Conservation (phyloP, 495 filamentous ascomycete genomes). For the Penicillium malachiteum region DNA sequence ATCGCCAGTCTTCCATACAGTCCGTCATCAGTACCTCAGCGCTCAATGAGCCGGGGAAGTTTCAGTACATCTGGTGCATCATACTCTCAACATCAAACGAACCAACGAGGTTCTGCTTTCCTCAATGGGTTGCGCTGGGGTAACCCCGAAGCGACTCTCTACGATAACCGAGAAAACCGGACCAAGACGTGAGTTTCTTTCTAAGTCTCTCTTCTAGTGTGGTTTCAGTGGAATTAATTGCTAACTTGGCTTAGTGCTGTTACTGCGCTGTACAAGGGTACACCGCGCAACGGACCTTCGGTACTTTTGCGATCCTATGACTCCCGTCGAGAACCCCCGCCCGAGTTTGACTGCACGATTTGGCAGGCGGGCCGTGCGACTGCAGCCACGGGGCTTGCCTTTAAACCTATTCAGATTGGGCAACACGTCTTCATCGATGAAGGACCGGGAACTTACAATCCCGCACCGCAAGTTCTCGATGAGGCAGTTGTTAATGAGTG, state of each 20-base stretch:
- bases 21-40: slow-evolving; percentile 38
- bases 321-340: slow-evolving; percentile 83
- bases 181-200: slow-evolving; percentile 79
- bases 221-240: not conserved
- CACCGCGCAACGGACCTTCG: slow-evolving; percentile 59
- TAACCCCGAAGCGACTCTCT: slow-evolving; percentile 63
- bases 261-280: slow-evolving; percentile 87
- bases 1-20: slow-evolving; percentile 40
- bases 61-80: slow-evolving; percentile 37
- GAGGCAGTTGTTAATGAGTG: slow-evolving; percentile 92
- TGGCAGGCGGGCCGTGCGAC: slow-evolving; percentile 98
- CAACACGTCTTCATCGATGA: slow-evolving; percentile 94
- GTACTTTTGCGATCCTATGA: slow-evolving; percentile 89
- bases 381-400: slow-evolving; percentile 83
- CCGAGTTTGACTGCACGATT: slow-evolving; percentile 86
- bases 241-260: slow-evolving; percentile 61
- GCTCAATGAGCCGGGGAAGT: slow-evolving; percentile 47
- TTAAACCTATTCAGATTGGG: slow-evolving; percentile 93
- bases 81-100: slow-evolving; percentile 23
- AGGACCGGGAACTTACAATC: slow-evolving; percentile 88
- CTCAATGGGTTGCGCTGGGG: slow-evolving; percentile 52
- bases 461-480: slow-evolving; percentile 78
- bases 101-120: slow-evolving; percentile 37
- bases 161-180: slow-evolving; percentile 78
- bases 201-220: not conserved